Evolutionary conservation across 192 early-diverging fungal genomes (phyloP), one percentile per base, ranked within the genome.

Genomic region (Coemansia asiatica): DNA sequence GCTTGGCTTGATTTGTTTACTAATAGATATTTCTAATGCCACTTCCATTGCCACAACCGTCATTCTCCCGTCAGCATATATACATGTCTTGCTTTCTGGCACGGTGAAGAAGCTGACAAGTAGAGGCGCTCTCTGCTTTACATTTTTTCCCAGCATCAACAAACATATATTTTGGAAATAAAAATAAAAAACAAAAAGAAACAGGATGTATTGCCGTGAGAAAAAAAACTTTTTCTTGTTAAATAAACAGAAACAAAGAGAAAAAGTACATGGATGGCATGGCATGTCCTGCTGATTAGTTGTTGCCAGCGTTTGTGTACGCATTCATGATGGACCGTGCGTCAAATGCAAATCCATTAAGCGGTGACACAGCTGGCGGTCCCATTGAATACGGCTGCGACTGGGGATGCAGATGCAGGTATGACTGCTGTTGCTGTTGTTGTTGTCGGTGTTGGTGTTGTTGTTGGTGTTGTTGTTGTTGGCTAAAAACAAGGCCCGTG

Each of bases 291-390:
- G 15, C 15, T 12, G 2, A 47, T 57, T 25, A 56, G 12, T 7
- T 33, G 18, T 13, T 16, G 15, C 40, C 40, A 16, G 40, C 8
- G 15, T 44, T 44, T 5, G 40, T 16, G 40, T 67, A 79, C 22
- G 71, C 76, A 31, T 56, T 74, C 76, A 79, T 79, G 53, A 79
- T 68, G 18, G 63, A 50, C 18, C 53, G 53, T 2, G 76, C 60
- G 53, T 79, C 71, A 56, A 79, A 79, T 28, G 54, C 56, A 61
- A 79, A 74, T 15, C 65, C 68, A 10, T 29, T 65, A 31, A 69
- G 63, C 22, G 54, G 56, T 21, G 62, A 46, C 21, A 33, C 31
- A 33, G 31, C 31, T 8, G 31, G 31, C 31, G 31, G 31, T 8
- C 31, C 31, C 31, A 33, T 33, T 8, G 8, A 3, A 33, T 33